A percentile compares a stretch with the other conserved stretches of the same genome.
Evolutionary conservation across 148 eudicot species (phyloP).

Genomic region (Polygonum aviculare): DNA sequence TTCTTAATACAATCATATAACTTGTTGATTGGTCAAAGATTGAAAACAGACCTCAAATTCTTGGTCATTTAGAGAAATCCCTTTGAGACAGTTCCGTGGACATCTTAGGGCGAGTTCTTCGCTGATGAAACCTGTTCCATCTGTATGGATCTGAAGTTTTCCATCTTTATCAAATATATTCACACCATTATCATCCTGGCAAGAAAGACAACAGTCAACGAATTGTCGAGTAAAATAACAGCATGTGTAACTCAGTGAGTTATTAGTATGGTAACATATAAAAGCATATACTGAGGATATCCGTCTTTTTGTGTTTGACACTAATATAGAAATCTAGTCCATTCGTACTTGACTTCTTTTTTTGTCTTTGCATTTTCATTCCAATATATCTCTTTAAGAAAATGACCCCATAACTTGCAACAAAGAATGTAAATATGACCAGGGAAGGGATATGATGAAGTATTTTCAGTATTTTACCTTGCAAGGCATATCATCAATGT

Average conservation of each 20-base stretch:
- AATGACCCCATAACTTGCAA: not conserved
- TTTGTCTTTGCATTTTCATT: not conserved
- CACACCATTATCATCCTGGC: slow-evolving; percentile 45
- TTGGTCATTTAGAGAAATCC: slow-evolving; percentile 19
- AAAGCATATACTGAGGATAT: not conserved
- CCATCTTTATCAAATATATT: slow-evolving; percentile 30
- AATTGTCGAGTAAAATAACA: not conserved
- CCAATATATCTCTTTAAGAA: not conserved
- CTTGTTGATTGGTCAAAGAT: not conserved
- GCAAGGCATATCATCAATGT: slow-evolving; percentile 50
- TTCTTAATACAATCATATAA: not conserved
- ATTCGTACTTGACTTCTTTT: not conserved
- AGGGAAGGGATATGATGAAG: not conserved
- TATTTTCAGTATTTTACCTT: slow-evolving; percentile 21
- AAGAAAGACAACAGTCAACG: slow-evolving; percentile 11
- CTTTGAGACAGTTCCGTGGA: slow-evolving; percentile 41
- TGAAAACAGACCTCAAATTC: slow-evolving; percentile 36
- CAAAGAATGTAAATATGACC: not conserved
- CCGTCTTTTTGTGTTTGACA: not conserved
- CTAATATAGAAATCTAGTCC: not conserved
- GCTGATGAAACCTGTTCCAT: slow-evolving; percentile 90
- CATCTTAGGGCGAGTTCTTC: slow-evolving; percentile 69
- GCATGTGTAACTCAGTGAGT: not conserved
- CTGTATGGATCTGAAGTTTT: slow-evolving; percentile 52
- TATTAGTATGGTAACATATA: not conserved